phyloP scores from a whole-genome alignment of 805 yeast genomes.

The Jamesozyma lodderae region DNA sequence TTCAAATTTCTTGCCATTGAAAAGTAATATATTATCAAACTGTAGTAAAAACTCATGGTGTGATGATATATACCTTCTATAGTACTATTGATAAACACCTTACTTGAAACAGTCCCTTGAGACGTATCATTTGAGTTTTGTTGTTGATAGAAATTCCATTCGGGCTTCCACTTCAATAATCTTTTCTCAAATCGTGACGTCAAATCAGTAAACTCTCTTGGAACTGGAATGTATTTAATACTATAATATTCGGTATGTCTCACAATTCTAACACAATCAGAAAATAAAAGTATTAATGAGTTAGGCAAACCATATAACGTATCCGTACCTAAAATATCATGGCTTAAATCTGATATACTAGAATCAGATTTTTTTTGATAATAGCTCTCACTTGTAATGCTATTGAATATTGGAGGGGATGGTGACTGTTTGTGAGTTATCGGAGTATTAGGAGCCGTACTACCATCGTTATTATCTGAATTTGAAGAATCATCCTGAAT shows the following conservation, averaged over 20 bases:
- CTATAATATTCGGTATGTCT: constrained; percentile 49
- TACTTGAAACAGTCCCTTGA: too few relatives aligned
- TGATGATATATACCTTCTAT: constrained; percentile 75
- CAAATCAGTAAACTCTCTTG: constrained; percentile 17
- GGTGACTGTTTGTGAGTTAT: neutral
- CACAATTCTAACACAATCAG: constrained; percentile 60
- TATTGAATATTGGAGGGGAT: constrained; percentile 34
- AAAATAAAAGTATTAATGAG: constrained; percentile 61
- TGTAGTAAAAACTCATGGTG: constrained; percentile 68
- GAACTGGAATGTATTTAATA: constrained; percentile 15
- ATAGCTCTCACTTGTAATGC: constrained; percentile 34
- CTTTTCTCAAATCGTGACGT: constrained; percentile 38
- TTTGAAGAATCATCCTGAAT: constrained; percentile 6
- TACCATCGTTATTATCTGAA: neutral
- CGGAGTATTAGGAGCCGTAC: neutral
- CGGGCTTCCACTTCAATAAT: constrained; percentile 58
- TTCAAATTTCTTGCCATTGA: constrained; percentile 50
- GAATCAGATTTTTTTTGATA: constrained; percentile 22
- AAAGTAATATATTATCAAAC: constrained; percentile 60
- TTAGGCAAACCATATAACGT: constrained; percentile 80
- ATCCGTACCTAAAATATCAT: constrained; percentile 60
- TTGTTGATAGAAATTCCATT: constrained; percentile 59
- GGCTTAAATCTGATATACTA: constrained; percentile 33
- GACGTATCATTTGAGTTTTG: constrained; percentile 13
- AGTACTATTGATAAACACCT: constrained; percentile 22